These are phyloP conservation scores for Bipolaris victoriae DNA, from an alignment of 2,329 filamentous ascomycete genomes.

Conservation along the genomic window DNA sequence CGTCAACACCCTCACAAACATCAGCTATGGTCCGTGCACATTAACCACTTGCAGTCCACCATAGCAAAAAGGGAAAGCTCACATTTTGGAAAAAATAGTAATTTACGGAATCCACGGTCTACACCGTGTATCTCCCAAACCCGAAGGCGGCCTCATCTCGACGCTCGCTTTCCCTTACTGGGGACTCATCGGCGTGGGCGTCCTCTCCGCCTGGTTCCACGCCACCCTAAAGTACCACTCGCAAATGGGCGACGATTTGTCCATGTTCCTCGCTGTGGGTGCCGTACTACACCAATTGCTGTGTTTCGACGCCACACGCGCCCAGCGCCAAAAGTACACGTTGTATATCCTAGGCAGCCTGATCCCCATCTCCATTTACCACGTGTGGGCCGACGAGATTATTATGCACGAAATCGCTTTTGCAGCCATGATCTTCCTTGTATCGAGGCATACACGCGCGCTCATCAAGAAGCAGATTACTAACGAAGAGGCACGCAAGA, in stretches of 20 bases:
- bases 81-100: conserved; percentile 25
- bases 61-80: neutral
- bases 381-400: conserved; percentile 50
- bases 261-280: conserved; percentile 62
- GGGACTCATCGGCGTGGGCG: conserved; percentile 52
- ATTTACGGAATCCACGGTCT: conserved; percentile 47
- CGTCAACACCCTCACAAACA: conserved; percentile 60
- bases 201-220: conserved; percentile 53
- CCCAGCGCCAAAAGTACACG: conserved; percentile 34
- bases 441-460: conserved; percentile 38
- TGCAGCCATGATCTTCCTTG: conserved; percentile 51
- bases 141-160: conserved; percentile 41
- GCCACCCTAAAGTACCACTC: conserved; percentile 54
- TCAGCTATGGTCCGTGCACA: conserved; percentile 54
- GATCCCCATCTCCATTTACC: conserved; percentile 45
- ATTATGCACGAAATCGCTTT: conserved; percentile 49
- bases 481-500: conserved; percentile 28
- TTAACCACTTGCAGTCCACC: neutral
- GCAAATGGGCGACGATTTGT: conserved; percentile 63
- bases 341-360: conserved; percentile 37
- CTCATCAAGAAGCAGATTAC: conserved; percentile 38
- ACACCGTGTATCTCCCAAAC: conserved; percentile 29
- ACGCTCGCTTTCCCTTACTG: conserved; percentile 50
- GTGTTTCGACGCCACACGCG: conserved; percentile 46
- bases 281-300: conserved; percentile 60